phyloP scores from a whole-genome alignment of 306 rosid genomes.

The Elaeagnus macrophylla region DNA sequence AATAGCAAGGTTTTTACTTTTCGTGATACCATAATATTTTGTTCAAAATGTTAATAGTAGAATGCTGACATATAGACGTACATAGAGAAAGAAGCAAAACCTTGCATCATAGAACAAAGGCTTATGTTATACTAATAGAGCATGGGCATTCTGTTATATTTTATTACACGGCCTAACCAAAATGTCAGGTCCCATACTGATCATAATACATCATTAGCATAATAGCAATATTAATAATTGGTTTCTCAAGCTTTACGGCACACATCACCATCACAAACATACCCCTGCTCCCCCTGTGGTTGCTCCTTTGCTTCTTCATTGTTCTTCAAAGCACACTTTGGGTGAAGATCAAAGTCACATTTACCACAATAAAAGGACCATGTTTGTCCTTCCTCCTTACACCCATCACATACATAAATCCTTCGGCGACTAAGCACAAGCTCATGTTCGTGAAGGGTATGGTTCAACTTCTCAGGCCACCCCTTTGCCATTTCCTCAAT shows the following conservation, averaged over 20 bases:
- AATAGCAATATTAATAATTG: neutral
- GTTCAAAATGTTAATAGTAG: no score
- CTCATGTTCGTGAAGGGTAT: conserved; percentile 14
- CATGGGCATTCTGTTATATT: no score
- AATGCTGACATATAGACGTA: no score
- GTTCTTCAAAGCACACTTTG: conserved; percentile 35
- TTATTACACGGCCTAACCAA: no score
- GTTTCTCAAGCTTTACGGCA: conserved; percentile 30
- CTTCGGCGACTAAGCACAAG: conserved; percentile 5
- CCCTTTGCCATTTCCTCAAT: conserved; percentile 20
- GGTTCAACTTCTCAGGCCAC: conserved; percentile 32
- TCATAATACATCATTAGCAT: no score
- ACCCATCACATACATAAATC: conserved; percentile 21
- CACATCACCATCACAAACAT: conserved; percentile 30
- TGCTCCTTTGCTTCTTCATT: conserved; percentile 13
- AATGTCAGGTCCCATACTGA: no score
- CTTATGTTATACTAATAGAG: no score
- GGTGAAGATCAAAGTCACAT: conserved; percentile 44
- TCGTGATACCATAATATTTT: no score
- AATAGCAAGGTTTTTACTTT: no score
- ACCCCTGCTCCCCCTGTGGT: conserved; percentile 19
- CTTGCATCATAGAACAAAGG: no score
- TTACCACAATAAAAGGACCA: conserved; percentile 31
- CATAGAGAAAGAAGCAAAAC: no score
- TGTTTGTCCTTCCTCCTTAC: conserved; percentile 19